Evolutionary conservation across 345 rosid species (phyloP).

Genomic region (Fremontodendron californicum): DNA sequence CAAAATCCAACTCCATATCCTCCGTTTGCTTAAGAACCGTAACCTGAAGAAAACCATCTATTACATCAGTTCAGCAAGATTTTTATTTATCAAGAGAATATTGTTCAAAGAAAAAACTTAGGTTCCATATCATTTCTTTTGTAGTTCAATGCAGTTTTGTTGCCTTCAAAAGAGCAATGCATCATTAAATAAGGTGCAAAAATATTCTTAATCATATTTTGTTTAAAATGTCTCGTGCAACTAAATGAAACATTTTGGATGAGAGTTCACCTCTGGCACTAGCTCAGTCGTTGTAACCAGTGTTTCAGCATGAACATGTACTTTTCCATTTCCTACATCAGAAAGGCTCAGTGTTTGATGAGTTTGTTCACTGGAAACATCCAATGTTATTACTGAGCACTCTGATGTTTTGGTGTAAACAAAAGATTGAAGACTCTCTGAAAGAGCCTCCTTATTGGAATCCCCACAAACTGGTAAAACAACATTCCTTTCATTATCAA

Average conservation of each 20-base stretch:
- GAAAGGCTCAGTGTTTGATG: slow-evolving; percentile 30
- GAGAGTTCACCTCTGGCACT: slow-evolving; percentile 34
- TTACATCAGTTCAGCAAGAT: slow-evolving; percentile 26
- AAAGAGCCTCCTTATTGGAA: slow-evolving; percentile 28
- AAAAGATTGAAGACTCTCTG: slow-evolving; percentile 29
- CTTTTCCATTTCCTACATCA: slow-evolving; percentile 33
- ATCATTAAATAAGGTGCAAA: slow-evolving; percentile 9
- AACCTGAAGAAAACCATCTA: slow-evolving; percentile 39
- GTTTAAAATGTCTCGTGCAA: not conserved
- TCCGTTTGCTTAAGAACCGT: slow-evolving; percentile 20
- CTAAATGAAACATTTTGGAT: slow-evolving; percentile 7
- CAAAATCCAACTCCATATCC: slow-evolving; percentile 18
- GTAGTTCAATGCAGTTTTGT: slow-evolving; percentile 2
- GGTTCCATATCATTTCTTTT: slow-evolving; percentile 1
- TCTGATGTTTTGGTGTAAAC: slow-evolving; percentile 29
- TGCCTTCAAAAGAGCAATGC: not conserved
- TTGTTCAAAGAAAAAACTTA: slow-evolving; percentile 3
- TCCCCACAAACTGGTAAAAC: slow-evolving; percentile 21
- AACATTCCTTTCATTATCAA: slow-evolving; percentile 28
- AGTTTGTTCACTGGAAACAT: slow-evolving; percentile 32
- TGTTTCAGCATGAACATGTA: slow-evolving; percentile 21
- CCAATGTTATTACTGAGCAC: slow-evolving; percentile 23
- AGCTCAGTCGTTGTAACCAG: slow-evolving; percentile 21
- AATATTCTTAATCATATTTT: not conserved
- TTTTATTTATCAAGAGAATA: slow-evolving; percentile 2